Evolutionary conservation across 2,329 filamentous ascomycete genomes (phyloP).

Genomic region (Fusarium napiforme): DNA sequence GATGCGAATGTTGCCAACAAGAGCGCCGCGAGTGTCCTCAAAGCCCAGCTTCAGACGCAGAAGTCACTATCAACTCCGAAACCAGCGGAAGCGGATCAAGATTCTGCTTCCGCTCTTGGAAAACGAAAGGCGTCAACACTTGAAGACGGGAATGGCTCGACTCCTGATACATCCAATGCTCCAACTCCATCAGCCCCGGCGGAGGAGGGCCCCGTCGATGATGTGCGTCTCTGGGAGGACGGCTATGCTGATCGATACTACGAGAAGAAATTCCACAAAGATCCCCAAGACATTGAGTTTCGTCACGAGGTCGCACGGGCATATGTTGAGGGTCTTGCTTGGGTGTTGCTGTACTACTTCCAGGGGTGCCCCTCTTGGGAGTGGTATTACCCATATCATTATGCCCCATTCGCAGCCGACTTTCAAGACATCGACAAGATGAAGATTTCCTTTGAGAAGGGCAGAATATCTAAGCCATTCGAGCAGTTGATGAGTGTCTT

Average conservation of each 20-base stretch:
- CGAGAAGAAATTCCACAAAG: slow-evolving; percentile 92
- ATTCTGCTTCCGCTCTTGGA: slow-evolving; percentile 64
- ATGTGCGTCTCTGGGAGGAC: slow-evolving; percentile 91
- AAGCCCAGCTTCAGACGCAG: slow-evolving; percentile 75
- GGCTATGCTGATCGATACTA: slow-evolving; percentile 97
- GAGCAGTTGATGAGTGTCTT: slow-evolving; percentile 99
- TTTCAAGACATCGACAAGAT: slow-evolving; percentile 86
- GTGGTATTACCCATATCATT: slow-evolving; percentile 99
- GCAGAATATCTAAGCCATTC: slow-evolving; percentile 87
- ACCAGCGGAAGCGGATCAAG: slow-evolving; percentile 46
- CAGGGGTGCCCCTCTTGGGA: slow-evolving; percentile 99
- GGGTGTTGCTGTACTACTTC: slow-evolving; percentile 97
- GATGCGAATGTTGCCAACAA: slow-evolving; percentile 88
- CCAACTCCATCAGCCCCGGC: slow-evolving; percentile 56
- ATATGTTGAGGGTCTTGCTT: slow-evolving; percentile 95
- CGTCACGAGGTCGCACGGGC: slow-evolving; percentile 86
- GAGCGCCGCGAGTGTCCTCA: slow-evolving; percentile 89
- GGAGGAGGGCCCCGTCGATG: slow-evolving; percentile 78
- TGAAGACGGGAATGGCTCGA: slow-evolving; percentile 70
- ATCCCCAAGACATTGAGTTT: slow-evolving; percentile 84
- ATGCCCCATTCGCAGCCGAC: slow-evolving; percentile 95
- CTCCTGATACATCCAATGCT: slow-evolving; percentile 65
- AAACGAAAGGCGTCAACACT: slow-evolving; percentile 83
- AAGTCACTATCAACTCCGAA: slow-evolving; percentile 37
- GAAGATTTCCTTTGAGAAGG: slow-evolving; percentile 84